A percentile compares a stretch with the other conserved stretches of the same genome.
These are phyloP conservation scores for Dothiorella sarmentorum DNA, from an alignment of 2,329 filamentous ascomycete species.

Conservation along the genomic window DNA sequence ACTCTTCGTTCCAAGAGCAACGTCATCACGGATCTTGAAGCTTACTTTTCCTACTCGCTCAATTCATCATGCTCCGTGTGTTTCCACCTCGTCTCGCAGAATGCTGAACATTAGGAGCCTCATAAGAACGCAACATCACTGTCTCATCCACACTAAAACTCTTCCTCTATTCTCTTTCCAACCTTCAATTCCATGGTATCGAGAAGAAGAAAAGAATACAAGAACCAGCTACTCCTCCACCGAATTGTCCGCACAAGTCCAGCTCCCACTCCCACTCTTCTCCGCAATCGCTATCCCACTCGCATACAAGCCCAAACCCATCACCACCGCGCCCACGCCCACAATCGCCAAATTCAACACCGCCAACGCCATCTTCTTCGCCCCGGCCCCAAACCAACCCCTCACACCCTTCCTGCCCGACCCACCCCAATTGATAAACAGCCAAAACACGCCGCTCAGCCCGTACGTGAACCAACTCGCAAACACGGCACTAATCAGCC, in stretches of 20 bases:
- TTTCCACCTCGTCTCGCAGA: no score
- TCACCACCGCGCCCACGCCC: background rate
- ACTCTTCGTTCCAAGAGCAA: background rate
- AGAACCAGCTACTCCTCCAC: background rate
- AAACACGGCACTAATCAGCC: conserved; percentile 59
- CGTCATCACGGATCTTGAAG: no score
- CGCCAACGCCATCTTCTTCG: conserved; percentile 3
- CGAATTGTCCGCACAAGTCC: conserved; percentile 24
- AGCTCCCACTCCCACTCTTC: conserved; percentile 22
- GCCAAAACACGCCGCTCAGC: conserved; percentile 40
- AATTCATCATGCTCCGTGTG: no score
- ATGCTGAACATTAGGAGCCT: no score
- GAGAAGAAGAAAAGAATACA: no score
- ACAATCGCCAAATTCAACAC: background rate
- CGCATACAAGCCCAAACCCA: conserved; percentile 26
- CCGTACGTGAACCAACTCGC: conserved; percentile 64
- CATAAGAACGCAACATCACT: no score
- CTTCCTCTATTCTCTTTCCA: background rate
- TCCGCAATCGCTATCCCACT: conserved; percentile 27
- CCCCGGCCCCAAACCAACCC: background rate
- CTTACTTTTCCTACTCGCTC: no score
- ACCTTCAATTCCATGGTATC: no score
- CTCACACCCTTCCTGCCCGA: background rate
- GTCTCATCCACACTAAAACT: no score
- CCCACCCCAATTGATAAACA: conserved; percentile 39